Evolutionary conservation across 2,329 filamentous ascomycete species (phyloP).

Genomic region (Diaporthe humulicola): DNA sequence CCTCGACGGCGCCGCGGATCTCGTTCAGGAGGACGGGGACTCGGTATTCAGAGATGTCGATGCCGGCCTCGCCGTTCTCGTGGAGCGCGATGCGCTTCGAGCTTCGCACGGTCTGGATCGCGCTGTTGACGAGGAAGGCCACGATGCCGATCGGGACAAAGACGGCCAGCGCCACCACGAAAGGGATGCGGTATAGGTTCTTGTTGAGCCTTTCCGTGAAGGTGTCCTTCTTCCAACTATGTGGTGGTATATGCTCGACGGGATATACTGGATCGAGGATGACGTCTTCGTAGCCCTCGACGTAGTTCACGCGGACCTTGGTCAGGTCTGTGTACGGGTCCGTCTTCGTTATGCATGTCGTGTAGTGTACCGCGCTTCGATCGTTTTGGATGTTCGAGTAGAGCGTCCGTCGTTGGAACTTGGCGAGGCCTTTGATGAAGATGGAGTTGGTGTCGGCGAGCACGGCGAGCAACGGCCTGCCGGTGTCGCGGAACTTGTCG

Average conservation of each 20-base stretch:
- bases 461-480: slow-evolving; percentile 82
- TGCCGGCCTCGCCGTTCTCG: slow-evolving; percentile 76
- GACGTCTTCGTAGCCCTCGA: slow-evolving; percentile 80
- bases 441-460: slow-evolving; percentile 87
- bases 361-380: slow-evolving; percentile 84
- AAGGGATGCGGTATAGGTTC: slow-evolving; percentile 69
- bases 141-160: slow-evolving; percentile 80
- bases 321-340: slow-evolving; percentile 82
- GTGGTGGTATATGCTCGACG: slow-evolving; percentile 60
- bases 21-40: slow-evolving; percentile 82
- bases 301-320: slow-evolving; percentile 78
- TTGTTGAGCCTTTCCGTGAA: slow-evolving; percentile 42
- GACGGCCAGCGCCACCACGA: slow-evolving; percentile 74
- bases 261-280: slow-evolving; percentile 79
- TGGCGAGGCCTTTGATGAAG: slow-evolving; percentile 83
- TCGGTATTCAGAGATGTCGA: slow-evolving; percentile 78
- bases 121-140: slow-evolving; percentile 81
- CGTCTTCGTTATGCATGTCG: slow-evolving; percentile 80
- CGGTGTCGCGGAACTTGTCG: slow-evolving; percentile 86
- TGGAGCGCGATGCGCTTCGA: slow-evolving; percentile 81
- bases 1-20: slow-evolving; percentile 81
- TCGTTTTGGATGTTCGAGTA: slow-evolving; percentile 94
- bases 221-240: slow-evolving; percentile 42
- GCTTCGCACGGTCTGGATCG: slow-evolving; percentile 82
- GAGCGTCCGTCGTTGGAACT: slow-evolving; percentile 81